Evolutionary conservation across 2,329 filamentous ascomycete species (phyloP).

Genomic region (Pseudocercospora ulei): DNA sequence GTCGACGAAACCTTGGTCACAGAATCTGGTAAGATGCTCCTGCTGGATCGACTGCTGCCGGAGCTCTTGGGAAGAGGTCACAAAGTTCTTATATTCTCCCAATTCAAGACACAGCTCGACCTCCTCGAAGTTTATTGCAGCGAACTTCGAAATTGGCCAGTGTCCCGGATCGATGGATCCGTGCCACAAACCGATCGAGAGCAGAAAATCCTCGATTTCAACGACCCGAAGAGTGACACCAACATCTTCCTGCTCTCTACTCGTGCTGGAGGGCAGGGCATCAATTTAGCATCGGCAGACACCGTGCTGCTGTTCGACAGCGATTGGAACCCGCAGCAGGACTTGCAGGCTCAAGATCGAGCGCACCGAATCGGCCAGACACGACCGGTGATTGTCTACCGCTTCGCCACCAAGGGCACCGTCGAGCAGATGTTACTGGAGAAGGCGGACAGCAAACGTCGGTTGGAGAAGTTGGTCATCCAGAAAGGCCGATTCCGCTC

Average conservation of each 20-base stretch:
- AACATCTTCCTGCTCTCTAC: constrained; percentile 83
- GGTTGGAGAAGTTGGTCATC: constrained; percentile 89
- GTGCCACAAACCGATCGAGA: constrained; percentile 58
- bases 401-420: constrained; percentile 83
- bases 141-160: constrained; percentile 65
- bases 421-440: constrained; percentile 81
- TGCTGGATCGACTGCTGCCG: constrained; percentile 77
- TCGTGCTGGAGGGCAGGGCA: constrained; percentile 84
- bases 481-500: constrained; percentile 73
- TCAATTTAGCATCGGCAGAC: constrained; percentile 84
- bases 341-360: constrained; percentile 90
- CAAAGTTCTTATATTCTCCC: constrained; percentile 91
- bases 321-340: constrained; percentile 94
- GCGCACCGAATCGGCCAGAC: constrained; percentile 92
- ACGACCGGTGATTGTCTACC: constrained; percentile 81
- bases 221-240: constrained; percentile 34
- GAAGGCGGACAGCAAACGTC: constrained; percentile 81
- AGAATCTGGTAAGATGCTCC: constrained; percentile 87
- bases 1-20: constrained; percentile 72
- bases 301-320: constrained; percentile 86
- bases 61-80: constrained; percentile 63
- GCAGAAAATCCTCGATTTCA: constrained; percentile 44
- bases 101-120: constrained; percentile 90
- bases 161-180: constrained; percentile 83
- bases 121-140: constrained; percentile 78